Base-by-base conservation (phyloP, 2,329 filamentous ascomycete genomes). In the Epichloe sibirici region DNA sequence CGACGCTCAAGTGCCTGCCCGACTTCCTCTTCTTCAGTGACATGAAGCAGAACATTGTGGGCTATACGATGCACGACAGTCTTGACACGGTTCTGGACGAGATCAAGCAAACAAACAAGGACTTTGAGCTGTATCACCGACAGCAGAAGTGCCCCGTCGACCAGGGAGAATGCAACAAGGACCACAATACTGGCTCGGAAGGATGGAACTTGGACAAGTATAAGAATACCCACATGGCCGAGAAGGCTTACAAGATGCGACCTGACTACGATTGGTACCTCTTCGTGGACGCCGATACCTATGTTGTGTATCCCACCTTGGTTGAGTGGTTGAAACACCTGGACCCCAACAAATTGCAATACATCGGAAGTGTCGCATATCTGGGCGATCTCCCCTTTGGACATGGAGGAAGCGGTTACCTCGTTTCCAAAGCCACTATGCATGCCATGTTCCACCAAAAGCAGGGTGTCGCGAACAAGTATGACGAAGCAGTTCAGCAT, bases 161-260 rank as follows among this genome's bases (percentile, higher is more conserved):
- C 38, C 71, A 74, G 45, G 70, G 72, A 44, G 71, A 69, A 51
- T 74, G 75, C 57, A 69, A 69, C 54, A 67, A 64, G 61, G 37
- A 55, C 52, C 52, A 57, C 50, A 51, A 63, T 47, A 52, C 53
- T 6, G 56, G 54, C 52, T 52, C 59, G 55, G 65, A 71, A 23
- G 71, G 69, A 1, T 82, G 78, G 79, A 69, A 67, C 17, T 63
- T 82, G 40, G 79, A 82, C 66, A 81, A 80, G 65, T 82, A 79
- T 67, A 82, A 82, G 64, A 81, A 79, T 61, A 67, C 80, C 45
- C 78, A 80, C 61, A 79, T 81, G 61, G 73, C 77, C 12, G 73
- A 79, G 63, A 77, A 78, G 64, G 64, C 74, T 0, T 81, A 73
- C 58, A 59, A 64, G 25, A 63, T 75, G 63, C 70, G 73, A 8